Evolutionary conservation across 352 stramenopile genomes (phyloP), one percentile per base, ranked within the genome.

Genomic region (Phytophthora capsici): DNA sequence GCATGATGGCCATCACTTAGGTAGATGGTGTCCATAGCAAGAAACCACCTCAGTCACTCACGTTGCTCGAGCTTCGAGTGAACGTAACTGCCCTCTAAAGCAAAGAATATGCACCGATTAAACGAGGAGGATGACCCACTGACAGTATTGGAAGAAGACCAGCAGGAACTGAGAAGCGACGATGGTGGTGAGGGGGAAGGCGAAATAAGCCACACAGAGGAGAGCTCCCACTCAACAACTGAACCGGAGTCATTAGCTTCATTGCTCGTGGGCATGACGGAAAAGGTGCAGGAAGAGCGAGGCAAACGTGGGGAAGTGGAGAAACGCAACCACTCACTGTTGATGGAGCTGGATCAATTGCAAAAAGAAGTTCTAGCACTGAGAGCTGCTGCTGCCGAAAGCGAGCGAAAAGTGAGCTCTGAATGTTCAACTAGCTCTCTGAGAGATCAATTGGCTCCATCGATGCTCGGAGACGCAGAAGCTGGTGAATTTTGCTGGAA

Each of bases 341-440:
- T 93, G 47, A 71, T 83, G 22, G 84, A 93, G 58, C 67, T 90
- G 25, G 81, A 93, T 57, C 78, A 88, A 57, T 65, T 93, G 19
- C 84, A 93, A 48, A 68, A 75, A 36, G 80, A 88, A 19, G 59
- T 90, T 14, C 59, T 93, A 10, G 67, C 86, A 4, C 64, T 90
- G 10, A 81, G 84, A 54, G 80, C 82, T 16, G 66, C 74, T 36
- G 47, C 48, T 52, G 45, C 64, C 4, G 53, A 62, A 23, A 66
- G 25, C 25, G 51, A 65, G n/a, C 52, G 30, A 12, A 57, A 53
- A 46, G 16, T 26, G 8, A 50, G 7, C 25, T 49, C 26, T 32
- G 50, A 45, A 4, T 19, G n/a, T 50, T 32, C 19, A 30, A 44
- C 13, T 7, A 64, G 20, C 28, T 57, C 56, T 57, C 57, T 26